Percentiles rank a stretch among this genome's conserved stretches.
Evolutionary conservation across 2,329 filamentous ascomycete genomes (phyloP).

Genomic region (Alternaria burnsii): DNA sequence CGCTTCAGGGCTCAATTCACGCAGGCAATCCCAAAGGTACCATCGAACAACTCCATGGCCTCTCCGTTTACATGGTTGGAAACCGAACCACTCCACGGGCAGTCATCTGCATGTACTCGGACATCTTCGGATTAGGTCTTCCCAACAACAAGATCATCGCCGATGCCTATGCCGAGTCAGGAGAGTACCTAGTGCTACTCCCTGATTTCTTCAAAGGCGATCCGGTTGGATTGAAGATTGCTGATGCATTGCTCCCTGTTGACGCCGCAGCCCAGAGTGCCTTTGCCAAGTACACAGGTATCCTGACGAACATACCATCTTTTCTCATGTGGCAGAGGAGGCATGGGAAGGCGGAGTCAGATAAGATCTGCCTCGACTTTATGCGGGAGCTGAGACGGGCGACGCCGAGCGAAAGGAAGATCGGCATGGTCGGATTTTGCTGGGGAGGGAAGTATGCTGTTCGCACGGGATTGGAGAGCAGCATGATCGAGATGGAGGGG

Average conservation of each 20-base stretch:
- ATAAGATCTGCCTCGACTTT: slow-evolving; percentile 50
- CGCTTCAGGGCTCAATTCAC: slow-evolving; percentile 48
- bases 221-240: slow-evolving; percentile 31
- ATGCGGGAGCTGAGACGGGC: slow-evolving; percentile 40
- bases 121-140: slow-evolving; percentile 34
- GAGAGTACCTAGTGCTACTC: slow-evolving; percentile 33
- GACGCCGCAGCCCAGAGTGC: slow-evolving; percentile 48
- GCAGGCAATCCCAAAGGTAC: slow-evolving; percentile 39
- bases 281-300: slow-evolving; percentile 51
- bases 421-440: slow-evolving; percentile 45
- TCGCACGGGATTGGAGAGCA: slow-evolving; percentile 27
- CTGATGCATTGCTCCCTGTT: slow-evolving; percentile 50
- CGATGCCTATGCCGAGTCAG: slow-evolving; percentile 31
- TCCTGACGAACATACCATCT: slow-evolving; percentile 41
- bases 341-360: slow-evolving; percentile 43
- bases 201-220: slow-evolving; percentile 40
- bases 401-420: slow-evolving; percentile 43
- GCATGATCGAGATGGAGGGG: slow-evolving; percentile 50
- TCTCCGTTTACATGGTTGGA: slow-evolving; percentile 33
- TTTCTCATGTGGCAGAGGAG: slow-evolving; percentile 42
- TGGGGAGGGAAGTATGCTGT: slow-evolving; percentile 48
- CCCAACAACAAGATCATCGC: slow-evolving; percentile 41
- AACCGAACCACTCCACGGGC: slow-evolving; percentile 27
- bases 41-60: slow-evolving; percentile 26
- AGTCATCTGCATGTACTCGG: slow-evolving; percentile 36